phyloP scores from a whole-genome alignment of 345 rosid species.

The Euphorbia peplus region DNA sequence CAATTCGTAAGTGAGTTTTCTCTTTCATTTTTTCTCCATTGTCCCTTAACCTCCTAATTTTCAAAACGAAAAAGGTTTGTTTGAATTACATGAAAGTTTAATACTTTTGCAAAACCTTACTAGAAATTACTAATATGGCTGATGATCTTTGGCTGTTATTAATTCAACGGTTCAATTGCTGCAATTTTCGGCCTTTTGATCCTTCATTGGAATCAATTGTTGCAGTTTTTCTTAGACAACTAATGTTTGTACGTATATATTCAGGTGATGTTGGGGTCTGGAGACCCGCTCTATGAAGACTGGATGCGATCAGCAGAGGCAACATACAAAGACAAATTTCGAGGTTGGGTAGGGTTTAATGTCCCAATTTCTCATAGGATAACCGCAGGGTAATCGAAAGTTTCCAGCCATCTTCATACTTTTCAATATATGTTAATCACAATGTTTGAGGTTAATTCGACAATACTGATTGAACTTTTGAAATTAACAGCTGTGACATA shows the following conservation, averaged over 20 bases:
- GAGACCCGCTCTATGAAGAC: constrained; percentile 64
- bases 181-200: neutral
- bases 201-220: neutral
- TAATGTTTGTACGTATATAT: constrained; percentile 13
- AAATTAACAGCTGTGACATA: constrained; percentile 80
- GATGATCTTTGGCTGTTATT: neutral
- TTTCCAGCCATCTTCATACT: constrained; percentile 3
- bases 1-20: constrained; percentile 78
- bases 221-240: neutral
- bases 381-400: constrained; percentile 75
- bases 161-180: neutral
- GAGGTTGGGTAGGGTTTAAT: constrained; percentile 97
- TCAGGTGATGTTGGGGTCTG: constrained; percentile 98
- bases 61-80: no score
- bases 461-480: constrained; percentile 12
- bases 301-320: constrained; percentile 86
- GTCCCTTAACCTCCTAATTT: neutral
- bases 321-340: constrained; percentile 65
- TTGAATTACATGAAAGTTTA: no score
- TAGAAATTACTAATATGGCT: no score
- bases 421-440: neutral
- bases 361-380: constrained; percentile 90
- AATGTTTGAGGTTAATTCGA: neutral
- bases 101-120: no score
- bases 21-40: neutral